A percentile compares a stretch with the other conserved stretches of the same genome.
phyloP scores from a whole-genome alignment of 306 rosid species.

The Alnus glutinosa region DNA sequence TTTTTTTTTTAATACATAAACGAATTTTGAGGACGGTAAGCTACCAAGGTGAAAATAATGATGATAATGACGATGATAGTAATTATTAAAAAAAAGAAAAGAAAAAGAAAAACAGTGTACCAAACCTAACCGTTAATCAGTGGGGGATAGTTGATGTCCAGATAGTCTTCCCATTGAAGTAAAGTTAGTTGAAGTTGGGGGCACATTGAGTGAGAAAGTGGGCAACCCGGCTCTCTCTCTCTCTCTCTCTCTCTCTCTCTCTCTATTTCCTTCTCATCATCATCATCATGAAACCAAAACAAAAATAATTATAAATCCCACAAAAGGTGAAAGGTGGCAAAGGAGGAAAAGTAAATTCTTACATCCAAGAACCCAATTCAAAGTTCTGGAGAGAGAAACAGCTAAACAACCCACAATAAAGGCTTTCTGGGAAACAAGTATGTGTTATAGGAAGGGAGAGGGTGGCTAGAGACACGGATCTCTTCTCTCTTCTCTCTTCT shows the following conservation, averaged over 20 bases:
- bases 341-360: constrained; percentile 45
- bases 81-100: constrained; percentile 22
- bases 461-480: constrained; percentile 35
- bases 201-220: constrained; percentile 89
- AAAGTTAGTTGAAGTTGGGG: constrained; percentile 85
- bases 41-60: not conserved
- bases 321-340: constrained; percentile 73
- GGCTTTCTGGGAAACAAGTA: constrained; percentile 30
- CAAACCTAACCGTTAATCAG: constrained; percentile 51
- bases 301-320: constrained; percentile 42
- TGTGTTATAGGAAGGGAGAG: constrained; percentile 51
- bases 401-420: not conserved
- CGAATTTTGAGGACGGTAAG: not conserved
- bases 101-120: constrained; percentile 21
- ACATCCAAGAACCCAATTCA: constrained; percentile 57
- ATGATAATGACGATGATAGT: constrained; percentile 20
- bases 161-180: constrained; percentile 91
- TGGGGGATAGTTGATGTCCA: constrained; percentile 48
- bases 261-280: constrained; percentile 46
- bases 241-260: constrained; percentile 30
- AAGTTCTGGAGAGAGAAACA: constrained; percentile 27
- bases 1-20: not conserved
- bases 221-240: constrained; percentile 44
- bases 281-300: constrained; percentile 49
- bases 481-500: constrained; percentile 5